Base-by-base conservation (phyloP, 2,329 filamentous ascomycete species). In the Fusarium domesticum region DNA sequence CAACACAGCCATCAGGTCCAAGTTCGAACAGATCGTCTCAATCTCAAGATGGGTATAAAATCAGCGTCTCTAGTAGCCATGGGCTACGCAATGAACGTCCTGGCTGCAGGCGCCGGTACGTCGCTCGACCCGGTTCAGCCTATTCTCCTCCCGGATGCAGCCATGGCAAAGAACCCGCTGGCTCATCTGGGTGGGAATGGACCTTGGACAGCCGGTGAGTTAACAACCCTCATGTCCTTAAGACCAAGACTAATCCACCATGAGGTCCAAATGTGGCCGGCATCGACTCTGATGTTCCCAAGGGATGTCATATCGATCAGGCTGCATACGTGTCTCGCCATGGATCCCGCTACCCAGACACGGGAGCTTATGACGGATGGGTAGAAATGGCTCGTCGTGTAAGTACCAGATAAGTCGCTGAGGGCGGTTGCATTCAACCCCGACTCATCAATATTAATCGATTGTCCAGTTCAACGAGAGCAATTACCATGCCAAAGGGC, bases 331-430 rank as follows among this genome's bases (percentile, higher is more conserved):
- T 81, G 25, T 71, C 73, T 2, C 75, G 81, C 15, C 82, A 84
- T 65, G 83, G 82, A 15, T 82, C 78, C 33, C 71, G 81, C 33
- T 86, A 77, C 56, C 81, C 81, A 1, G 82, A 84, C 50, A 65
- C 65, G 1, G 78, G 80, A 4, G 80, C 83, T 5, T 83, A 84
- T 47, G 65, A 68, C 5, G 70, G 47, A 35, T 86, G 82, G 82
- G 61, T 71, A 2, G 66, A 68, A 5, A 69, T 77, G 64, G 63
- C 70, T 33, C 53, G 67, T 3, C 67, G 70, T 45, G 71, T 75
- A 51, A 47, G 64, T 39, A 5, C 6, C 3, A 0, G 1, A 60
- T 6, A 23, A 3, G 2, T n/a, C n/a, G n/a, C n/a, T n/a, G n/a
- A n/a, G n/a, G n/a, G n/a, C n/a, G n/a, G n/a, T n/a, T n/a, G n/a